Conservation (phyloP, 2,329 filamentous ascomycete species). For the Beauveria pseudobassiana region DNA sequence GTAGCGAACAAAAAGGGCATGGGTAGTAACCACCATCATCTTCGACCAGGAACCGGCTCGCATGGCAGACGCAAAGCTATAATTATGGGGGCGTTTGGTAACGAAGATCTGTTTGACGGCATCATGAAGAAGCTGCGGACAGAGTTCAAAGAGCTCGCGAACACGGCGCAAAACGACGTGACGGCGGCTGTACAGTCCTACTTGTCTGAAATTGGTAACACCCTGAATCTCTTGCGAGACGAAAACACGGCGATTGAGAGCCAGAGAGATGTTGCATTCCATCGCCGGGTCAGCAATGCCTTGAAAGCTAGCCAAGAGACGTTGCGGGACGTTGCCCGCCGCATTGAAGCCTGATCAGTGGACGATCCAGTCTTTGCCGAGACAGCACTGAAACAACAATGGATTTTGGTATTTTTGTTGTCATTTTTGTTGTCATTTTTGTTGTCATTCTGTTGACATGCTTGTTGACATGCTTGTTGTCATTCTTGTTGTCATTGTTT, state of each 20-base stretch:
- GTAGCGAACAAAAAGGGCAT: neutral
- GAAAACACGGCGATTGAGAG: slow-evolving; percentile 31
- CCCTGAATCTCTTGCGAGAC: slow-evolving; percentile 28
- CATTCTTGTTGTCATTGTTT: too few relatives aligned
- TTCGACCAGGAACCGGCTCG: slow-evolving; percentile 24
- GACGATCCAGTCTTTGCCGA: neutral
- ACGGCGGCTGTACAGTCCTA: slow-evolving; percentile 15
- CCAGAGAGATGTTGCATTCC: slow-evolving; percentile 28
- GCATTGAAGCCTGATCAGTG: neutral
- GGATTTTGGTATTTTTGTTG: too few relatives aligned
- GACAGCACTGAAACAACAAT: too few relatives aligned
- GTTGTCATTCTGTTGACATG: too few relatives aligned
- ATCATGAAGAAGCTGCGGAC: slow-evolving; percentile 22
- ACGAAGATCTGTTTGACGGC: slow-evolving; percentile 22
- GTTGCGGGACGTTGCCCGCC: neutral
- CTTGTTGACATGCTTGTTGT: too few relatives aligned
- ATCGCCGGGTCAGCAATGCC: slow-evolving; percentile 19
- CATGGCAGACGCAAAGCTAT: slow-evolving; percentile 26
- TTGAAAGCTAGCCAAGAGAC: neutral
- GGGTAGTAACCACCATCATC: neutral
- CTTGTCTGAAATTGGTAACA: slow-evolving; percentile 20
- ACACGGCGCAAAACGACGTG: slow-evolving; percentile 18
- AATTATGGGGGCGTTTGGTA: slow-evolving; percentile 22
- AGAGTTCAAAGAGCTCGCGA: slow-evolving; percentile 16
- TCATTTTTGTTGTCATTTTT: too few relatives aligned